Evolutionary conservation across 495 filamentous ascomycete genomes (phyloP).

Genomic region (Aspergillus mulundensis): DNA sequence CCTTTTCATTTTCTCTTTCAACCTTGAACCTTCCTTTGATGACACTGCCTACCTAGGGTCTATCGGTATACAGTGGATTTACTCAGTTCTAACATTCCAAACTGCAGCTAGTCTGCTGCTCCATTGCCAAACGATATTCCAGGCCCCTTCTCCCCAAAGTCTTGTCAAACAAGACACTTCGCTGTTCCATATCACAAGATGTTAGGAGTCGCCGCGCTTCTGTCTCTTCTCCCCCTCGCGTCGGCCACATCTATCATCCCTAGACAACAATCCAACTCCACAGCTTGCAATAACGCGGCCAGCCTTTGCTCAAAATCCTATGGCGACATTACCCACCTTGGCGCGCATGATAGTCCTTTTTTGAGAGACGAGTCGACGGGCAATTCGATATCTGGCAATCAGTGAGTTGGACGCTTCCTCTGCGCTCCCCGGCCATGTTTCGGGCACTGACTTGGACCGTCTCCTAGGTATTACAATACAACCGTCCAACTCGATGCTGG

Average conservation of each 20-base stretch:
- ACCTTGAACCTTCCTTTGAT: not conserved
- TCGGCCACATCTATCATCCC: constrained; percentile 27
- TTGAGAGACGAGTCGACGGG: constrained; percentile 46
- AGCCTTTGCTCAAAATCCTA: constrained; percentile 56
- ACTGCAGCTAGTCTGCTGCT: not conserved
- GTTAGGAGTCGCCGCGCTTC: constrained; percentile 23
- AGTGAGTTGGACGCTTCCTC: constrained; percentile 36
- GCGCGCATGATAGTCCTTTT: constrained; percentile 62
- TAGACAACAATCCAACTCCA: constrained; percentile 22
- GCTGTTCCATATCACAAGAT: constrained; percentile 18
- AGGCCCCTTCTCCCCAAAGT: not conserved
- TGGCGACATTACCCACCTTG: constrained; percentile 59
- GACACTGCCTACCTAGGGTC: not conserved
- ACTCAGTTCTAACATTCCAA: not conserved
- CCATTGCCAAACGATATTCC: not conserved
- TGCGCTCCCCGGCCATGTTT: not conserved
- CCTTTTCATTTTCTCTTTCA: too few relatives aligned
- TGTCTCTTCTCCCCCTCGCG: constrained; percentile 30
- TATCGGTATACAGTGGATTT: not conserved
- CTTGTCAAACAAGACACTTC: not conserved
- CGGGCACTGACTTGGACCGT: constrained; percentile 3
- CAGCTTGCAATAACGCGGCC: constrained; percentile 60
- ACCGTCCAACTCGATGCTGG: constrained; percentile 66
- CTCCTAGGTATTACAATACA: constrained; percentile 58
- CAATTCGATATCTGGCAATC: constrained; percentile 59